phyloP scores from a whole-genome alignment of 1,284 basidiomycete genomes.

The Sporisorium iseilematis-ciliati region DNA sequence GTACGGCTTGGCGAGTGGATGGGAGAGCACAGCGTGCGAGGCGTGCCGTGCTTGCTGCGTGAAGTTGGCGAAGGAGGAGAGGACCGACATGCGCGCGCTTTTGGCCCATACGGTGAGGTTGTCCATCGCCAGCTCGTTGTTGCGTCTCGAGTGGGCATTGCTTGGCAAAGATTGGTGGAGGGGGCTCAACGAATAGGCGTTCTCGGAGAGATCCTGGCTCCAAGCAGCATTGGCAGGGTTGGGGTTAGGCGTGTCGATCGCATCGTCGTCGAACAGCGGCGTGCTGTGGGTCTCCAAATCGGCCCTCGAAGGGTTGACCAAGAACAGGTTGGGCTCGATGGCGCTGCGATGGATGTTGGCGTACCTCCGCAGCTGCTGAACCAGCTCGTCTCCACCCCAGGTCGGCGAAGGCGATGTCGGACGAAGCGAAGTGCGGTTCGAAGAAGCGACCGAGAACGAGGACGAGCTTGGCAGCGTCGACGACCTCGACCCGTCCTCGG shows the following conservation, averaged over 20 bases:
- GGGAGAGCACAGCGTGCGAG: conserved; percentile 55
- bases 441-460: conserved; percentile 9
- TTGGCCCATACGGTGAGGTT: conserved; percentile 61
- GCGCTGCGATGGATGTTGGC: conserved; percentile 82
- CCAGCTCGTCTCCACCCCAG: conserved; percentile 76
- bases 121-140: conserved; percentile 51
- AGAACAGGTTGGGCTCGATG: conserved; percentile 83
- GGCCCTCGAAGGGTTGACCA: conserved; percentile 88
- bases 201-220: conserved; percentile 46
- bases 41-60: conserved; percentile 63
- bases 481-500: conserved; percentile 36
- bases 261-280: conserved; percentile 69
- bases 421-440: conserved; percentile 12
- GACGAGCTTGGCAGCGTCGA: conserved; percentile 8
- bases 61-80: conserved; percentile 64
- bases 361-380: conserved; percentile 71
- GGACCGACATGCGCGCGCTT: conserved; percentile 61
- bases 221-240: conserved; percentile 21
- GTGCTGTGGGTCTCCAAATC: conserved; percentile 85
- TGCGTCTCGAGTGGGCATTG: conserved; percentile 8
- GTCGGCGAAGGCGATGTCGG: conserved; percentile 54
- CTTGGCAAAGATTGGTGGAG: conserved; percentile 47
- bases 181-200: conserved; percentile 46
- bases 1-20: conserved; percentile 57
- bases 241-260: conserved; percentile 49